Evolutionary conservation across 352 stramenopile genomes (phyloP), one percentile per base, ranked within the genome.

Genomic region (Pythium scleroteichum): DNA sequence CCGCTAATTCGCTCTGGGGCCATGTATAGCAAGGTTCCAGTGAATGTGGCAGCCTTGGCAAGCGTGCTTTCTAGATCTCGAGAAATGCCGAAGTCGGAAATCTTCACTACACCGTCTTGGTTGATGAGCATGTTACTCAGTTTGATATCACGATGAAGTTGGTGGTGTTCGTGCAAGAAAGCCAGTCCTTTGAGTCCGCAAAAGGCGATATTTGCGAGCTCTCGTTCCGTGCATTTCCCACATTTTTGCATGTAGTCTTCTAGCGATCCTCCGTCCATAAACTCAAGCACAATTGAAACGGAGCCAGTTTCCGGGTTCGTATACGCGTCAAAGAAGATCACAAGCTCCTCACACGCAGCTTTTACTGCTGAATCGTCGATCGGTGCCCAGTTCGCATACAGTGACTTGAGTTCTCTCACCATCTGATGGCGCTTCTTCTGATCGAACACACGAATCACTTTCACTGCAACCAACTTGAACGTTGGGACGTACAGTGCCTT

Each of bases 121-220:
- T 97, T 97, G 39, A 98, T 84, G 10, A 98, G 82, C 71, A 98
- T 92, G 73, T 98, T 98, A 59, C 87, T 96, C 19, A 95, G 88
- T 59, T 98, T 98, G 64, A 98, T 97, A 38, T 98, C 94, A 39
- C 94, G 85, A 63, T 98, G 94, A 6, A 98, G 62, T 33, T 97
- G 89, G 40, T 94, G 84, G 51, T 92, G 78, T 27, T 89, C 75
- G 57, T 98, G 92, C 32, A 98, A 57, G 59, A 96, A 98, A 0
- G 71, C 71, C 2, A 98, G 71, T 0, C 91, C 93, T 51, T 87
- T 80, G 4, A 98, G 71, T 4, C 78, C 87, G 32, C 90, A 87
- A 4, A 68, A 71, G 7, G 86, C 81, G 38, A 98, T 81, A 27
- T 81, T 88, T 0, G 90, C 89, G 14, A 98, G 75, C 47, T 88